Percentiles rank a stretch among this genome's conserved stretches.
Evolutionary conservation across 129 eudicot genomes (phyloP).

Genomic region (Tagetes patula): DNA sequence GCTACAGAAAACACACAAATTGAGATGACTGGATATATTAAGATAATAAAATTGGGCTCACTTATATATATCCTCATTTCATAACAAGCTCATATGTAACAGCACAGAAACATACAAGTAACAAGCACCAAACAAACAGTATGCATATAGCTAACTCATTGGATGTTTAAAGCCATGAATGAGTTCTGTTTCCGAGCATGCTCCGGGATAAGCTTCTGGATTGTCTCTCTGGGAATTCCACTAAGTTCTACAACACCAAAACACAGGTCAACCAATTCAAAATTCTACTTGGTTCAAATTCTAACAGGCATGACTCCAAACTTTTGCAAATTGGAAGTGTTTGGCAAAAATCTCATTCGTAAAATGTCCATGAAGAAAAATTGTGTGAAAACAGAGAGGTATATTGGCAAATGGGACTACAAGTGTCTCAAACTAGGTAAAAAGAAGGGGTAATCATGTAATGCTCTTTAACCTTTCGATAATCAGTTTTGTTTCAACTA

Average conservation of each 20-base stretch:
- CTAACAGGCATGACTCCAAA: not conserved
- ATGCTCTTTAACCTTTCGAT: not conserved
- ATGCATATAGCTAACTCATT: conserved; percentile 27
- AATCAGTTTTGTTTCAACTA: not conserved
- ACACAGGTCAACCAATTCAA: not conserved
- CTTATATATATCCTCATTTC: conserved; percentile 44
- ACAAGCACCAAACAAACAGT: conserved; percentile 26
- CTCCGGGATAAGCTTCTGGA: conserved; percentile 86
- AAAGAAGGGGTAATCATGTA: not conserved
- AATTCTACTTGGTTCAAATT: not conserved
- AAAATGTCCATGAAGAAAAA: not conserved
- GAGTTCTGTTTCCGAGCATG: conserved; percentile 93
- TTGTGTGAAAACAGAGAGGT: not conserved
- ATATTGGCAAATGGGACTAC: not conserved
- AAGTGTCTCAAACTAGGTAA: not conserved
- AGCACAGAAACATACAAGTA: conserved; percentile 21
- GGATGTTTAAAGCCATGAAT: conserved; percentile 88
- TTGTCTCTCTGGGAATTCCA: conserved; percentile 71
- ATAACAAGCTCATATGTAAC: conserved; percentile 41
- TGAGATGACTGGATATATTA: not conserved
- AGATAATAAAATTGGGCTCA: conserved; percentile 26
- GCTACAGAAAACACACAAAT: conserved; percentile 13
- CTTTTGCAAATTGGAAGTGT: not conserved
- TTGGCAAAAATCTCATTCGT: not conserved
- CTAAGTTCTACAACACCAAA: conserved; percentile 59